These are phyloP conservation scores for Lojkania enalia DNA, from an alignment of 2,329 filamentous ascomycete species.

Conservation along the genomic window DNA sequence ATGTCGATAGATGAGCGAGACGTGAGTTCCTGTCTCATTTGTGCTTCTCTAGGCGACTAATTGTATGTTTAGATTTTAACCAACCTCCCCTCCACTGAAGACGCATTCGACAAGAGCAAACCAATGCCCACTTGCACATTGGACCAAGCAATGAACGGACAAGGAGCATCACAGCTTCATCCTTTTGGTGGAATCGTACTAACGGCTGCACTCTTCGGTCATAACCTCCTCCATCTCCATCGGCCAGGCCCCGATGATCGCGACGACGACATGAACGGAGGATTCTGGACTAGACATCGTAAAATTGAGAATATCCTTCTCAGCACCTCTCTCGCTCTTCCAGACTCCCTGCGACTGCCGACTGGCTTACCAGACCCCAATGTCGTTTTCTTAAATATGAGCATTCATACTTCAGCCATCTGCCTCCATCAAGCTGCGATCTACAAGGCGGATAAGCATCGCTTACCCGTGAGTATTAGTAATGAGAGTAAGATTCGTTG, in stretches of 20 bases:
- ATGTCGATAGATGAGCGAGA: constrained; percentile 92
- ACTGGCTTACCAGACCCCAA: constrained; percentile 76
- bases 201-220: constrained; percentile 86
- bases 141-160: constrained; percentile 65
- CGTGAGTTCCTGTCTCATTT: constrained; percentile 45
- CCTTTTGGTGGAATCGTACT: constrained; percentile 79
- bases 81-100: constrained; percentile 80
- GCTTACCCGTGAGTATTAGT: constrained; percentile 73
- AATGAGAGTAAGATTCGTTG: constrained; percentile 92
- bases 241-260: constrained; percentile 79
- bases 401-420: constrained; percentile 93
- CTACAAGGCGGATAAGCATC: constrained; percentile 92
- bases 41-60: constrained; percentile 10
- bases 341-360: constrained; percentile 77
- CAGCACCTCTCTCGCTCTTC: constrained; percentile 83
- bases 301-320: constrained; percentile 87
- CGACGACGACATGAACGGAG: constrained; percentile 85
- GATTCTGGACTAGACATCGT: constrained; percentile 94
- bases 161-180: constrained; percentile 74
- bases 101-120: constrained; percentile 79
- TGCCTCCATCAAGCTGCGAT: constrained; percentile 98
- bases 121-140: constrained; percentile 73
- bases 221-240: constrained; percentile 88
- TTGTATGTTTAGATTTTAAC: constrained; percentile 68
- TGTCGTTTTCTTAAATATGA: constrained; percentile 93